Evolutionary conservation across 129 eudicot species (phyloP).

Genomic region (Tagetes erecta): DNA sequence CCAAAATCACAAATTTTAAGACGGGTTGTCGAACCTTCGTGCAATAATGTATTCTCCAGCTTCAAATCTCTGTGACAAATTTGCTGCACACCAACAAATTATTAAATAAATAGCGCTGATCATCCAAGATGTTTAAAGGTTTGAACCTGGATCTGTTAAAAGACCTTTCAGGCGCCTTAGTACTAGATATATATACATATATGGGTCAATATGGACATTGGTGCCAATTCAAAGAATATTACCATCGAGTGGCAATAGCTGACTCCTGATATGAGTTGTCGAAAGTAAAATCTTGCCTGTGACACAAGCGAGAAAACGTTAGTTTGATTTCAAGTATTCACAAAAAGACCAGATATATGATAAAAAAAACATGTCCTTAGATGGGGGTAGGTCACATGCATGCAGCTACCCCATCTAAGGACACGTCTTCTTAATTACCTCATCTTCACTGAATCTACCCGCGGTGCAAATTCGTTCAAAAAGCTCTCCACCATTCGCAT

Average conservation of each 20-base stretch:
- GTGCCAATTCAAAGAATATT: neutral
- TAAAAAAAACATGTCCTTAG: too few relatives aligned
- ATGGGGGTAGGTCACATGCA: too few relatives aligned
- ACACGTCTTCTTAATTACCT: constrained; percentile 36
- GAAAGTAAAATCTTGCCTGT: constrained; percentile 83
- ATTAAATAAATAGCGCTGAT: neutral
- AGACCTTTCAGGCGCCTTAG: too few relatives aligned
- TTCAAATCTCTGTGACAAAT: constrained; percentile 94
- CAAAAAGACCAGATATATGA: too few relatives aligned
- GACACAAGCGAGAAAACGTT: constrained; percentile 1
- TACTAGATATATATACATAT: too few relatives aligned
- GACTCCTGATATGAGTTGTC: constrained; percentile 51
- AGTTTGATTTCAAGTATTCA: neutral
- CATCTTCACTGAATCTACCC: constrained; percentile 87
- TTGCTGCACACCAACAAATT: constrained; percentile 53
- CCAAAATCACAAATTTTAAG: constrained; percentile 97
- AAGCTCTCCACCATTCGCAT: constrained; percentile 85
- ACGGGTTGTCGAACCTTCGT: constrained; percentile 68
- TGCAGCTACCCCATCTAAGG: too few relatives aligned
- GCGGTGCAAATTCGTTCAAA: constrained; percentile 79
- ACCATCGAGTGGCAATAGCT: constrained; percentile 81
- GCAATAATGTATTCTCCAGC: constrained; percentile 91
- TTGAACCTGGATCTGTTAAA: too few relatives aligned
- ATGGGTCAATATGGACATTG: too few relatives aligned
- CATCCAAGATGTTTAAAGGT: too few relatives aligned